A percentile compares a stretch with the other conserved stretches of the same genome.
Evolutionary conservation across 768 basidiomycete genomes (phyloP).

Genomic region (Tulasnella calospora): DNA sequence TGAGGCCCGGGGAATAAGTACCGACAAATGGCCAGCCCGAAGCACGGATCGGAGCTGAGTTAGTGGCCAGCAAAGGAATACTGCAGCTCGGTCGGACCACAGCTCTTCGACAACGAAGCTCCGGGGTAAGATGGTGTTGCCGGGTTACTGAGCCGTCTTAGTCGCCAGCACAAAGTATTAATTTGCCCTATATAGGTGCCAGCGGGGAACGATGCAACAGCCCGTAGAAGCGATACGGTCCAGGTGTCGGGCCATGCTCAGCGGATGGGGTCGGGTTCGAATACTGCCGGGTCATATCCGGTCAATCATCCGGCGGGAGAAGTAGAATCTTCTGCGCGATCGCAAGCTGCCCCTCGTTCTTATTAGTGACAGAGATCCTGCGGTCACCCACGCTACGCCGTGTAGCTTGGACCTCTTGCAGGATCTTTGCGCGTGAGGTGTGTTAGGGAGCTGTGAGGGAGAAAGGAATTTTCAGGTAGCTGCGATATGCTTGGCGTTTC

Average conservation of each 20-base stretch:
- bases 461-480: too few species aligned
- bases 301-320: background rate
- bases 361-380: too few species aligned
- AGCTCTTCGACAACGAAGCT: background rate
- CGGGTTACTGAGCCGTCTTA: background rate
- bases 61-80: background rate
- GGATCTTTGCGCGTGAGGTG: too few species aligned
- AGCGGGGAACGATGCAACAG: background rate
- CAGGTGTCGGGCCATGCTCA: background rate
- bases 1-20: too few species aligned
- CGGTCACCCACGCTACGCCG: too few species aligned
- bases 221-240: background rate
- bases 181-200: too few species aligned
- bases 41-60: background rate
- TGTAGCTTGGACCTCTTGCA: too few species aligned
- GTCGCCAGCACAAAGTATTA: background rate
- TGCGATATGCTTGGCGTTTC: too few species aligned
- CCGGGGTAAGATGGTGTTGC: background rate
- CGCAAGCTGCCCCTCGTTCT: too few species aligned
- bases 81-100: background rate
- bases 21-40: background rate
- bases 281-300: background rate
- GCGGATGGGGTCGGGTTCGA: background rate
- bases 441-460: too few species aligned
- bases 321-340: background rate